Conservation (phyloP, 2,329 filamentous ascomycete species). For the Penicillium capsulatum region DNA sequence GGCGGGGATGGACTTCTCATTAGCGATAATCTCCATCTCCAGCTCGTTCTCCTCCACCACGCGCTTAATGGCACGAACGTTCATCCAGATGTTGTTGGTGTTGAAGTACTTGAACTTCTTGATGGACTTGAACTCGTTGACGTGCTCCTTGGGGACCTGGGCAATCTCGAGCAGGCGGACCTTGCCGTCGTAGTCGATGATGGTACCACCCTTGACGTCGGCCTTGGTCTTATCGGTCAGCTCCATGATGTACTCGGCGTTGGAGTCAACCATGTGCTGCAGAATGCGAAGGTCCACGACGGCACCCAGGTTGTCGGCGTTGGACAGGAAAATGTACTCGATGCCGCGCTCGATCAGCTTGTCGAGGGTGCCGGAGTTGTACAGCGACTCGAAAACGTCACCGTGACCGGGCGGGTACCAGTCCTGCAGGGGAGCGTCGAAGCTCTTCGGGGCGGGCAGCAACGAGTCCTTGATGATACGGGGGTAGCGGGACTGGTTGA, state of each 20-base stretch:
- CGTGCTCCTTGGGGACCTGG: conserved; percentile 98
- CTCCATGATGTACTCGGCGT: conserved; percentile 99
- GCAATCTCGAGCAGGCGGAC: conserved; percentile 97
- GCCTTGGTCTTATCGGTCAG: conserved; percentile 99
- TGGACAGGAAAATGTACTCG: conserved; percentile 97
- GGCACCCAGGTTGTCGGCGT: conserved; percentile 96
- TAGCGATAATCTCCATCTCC: conserved; percentile 99
- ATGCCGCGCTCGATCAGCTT: conserved; percentile 92
- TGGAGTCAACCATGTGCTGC: conserved; percentile 98
- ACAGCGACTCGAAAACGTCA: conserved; percentile 98
- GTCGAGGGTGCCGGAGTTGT: conserved; percentile 98
- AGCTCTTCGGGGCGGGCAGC: conserved; percentile 87
- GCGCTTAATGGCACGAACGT: conserved; percentile 94
- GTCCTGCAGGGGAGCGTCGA: conserved; percentile 81
- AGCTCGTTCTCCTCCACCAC: conserved; percentile 98
- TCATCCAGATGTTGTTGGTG: conserved; percentile 99
- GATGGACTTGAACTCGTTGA: conserved; percentile 99
- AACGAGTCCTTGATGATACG: conserved; percentile 98
- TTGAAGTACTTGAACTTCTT: conserved; percentile 99
- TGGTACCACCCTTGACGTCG: conserved; percentile 99
- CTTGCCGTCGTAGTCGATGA: conserved; percentile 97
- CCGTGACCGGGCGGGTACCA: conserved; percentile 99
- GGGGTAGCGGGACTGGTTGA: conserved; percentile 99
- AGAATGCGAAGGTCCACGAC: conserved; percentile 97
- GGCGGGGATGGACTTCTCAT: conserved; percentile 95